phyloP scores from a whole-genome alignment of 352 stramenopile genomes.

The Ophiocytium majus region DNA sequence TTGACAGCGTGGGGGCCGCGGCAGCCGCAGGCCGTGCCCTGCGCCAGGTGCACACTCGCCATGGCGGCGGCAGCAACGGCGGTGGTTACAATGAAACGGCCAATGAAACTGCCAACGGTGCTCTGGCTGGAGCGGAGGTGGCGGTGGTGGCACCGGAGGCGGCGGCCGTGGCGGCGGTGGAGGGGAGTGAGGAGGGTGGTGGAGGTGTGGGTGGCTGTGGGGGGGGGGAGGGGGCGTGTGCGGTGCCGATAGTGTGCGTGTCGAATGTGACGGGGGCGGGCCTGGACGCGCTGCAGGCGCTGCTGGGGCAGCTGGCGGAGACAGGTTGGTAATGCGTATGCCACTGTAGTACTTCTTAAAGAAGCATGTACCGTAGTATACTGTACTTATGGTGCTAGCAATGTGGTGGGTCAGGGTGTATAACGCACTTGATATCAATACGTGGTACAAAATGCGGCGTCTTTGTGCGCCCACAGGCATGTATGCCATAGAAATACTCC shows the following conservation, averaged over 20 bases:
- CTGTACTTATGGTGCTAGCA: too few species aligned
- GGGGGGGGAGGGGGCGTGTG: not conserved
- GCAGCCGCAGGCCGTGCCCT: too few species aligned
- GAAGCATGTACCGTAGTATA: too few species aligned
- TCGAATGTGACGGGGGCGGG: conserved; percentile 39
- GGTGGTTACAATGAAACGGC: not conserved
- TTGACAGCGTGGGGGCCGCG: not conserved
- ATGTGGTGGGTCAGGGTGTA: too few species aligned
- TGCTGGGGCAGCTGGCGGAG: conserved; percentile 34
- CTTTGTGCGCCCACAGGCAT: too few species aligned
- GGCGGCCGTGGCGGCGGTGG: not conserved
- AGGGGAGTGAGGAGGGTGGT: not conserved
- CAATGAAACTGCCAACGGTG: not conserved
- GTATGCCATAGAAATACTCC: too few species aligned
- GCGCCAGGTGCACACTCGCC: too few species aligned
- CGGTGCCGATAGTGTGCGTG: conserved; percentile 38
- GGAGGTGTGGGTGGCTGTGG: not conserved
- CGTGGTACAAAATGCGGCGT: too few species aligned
- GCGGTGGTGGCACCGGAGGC: conserved; percentile 11
- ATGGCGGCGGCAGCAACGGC: not conserved
- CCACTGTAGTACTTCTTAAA: too few species aligned
- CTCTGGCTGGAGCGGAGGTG: conserved; percentile 26
- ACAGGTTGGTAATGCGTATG: too few species aligned
- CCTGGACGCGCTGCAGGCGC: conserved; percentile 32
- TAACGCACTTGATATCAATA: too few species aligned